Evolutionary conservation across 768 basidiomycete species (phyloP), one percentile per base, ranked within the genome.

Genomic region (Trametes sanguinea): DNA sequence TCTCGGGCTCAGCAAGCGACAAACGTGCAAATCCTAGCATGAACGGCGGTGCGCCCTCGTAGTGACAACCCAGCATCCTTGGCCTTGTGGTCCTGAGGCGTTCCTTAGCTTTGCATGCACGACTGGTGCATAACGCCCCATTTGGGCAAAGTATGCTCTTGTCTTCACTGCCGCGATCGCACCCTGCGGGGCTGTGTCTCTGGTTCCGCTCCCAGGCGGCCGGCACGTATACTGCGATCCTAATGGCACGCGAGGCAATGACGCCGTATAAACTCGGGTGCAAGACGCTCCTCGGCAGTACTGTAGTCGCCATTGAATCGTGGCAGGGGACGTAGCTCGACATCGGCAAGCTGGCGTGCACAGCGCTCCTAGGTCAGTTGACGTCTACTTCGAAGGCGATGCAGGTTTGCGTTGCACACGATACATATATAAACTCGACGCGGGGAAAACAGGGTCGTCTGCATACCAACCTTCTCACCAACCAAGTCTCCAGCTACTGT

Each of bases 41-140:
- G 35, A 22, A 22, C 35, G 35, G 35, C 35, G 11, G 35, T 37
- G 6, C 35, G 11, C 35, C 35, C 35, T 37, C 6, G 6, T 6
- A 6, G 6, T 37, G 35, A 37, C 35, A 37, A 37, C 35, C 6
- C 35, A 11, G 35, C 35, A 22, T 22, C 35, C 35, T 37, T 37
- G 35, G 35, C 35, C 6, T 37, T 17, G 45, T 55, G 44, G 45
- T 44, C 55, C 45, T 56, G 55, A 42, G 17, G 55, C 45, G 55
- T 56, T 47, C 33, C 37, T 56, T 56, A 45, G 45, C 45, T 45
- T 9, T 1, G 16, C 17, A 37, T n/a, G 55, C 17, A 13, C 45
- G 32, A 6, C 35, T 37, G 6, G 55, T 45, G 54, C 45, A 40
- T 37, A 16, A 32, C 27, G 55, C 55, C 27, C 35, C 45, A 47